These are phyloP conservation scores for Acanthamoeba sp. DNA, from an alignment of 208 protist genomes.

Conservation along the genomic window DNA sequence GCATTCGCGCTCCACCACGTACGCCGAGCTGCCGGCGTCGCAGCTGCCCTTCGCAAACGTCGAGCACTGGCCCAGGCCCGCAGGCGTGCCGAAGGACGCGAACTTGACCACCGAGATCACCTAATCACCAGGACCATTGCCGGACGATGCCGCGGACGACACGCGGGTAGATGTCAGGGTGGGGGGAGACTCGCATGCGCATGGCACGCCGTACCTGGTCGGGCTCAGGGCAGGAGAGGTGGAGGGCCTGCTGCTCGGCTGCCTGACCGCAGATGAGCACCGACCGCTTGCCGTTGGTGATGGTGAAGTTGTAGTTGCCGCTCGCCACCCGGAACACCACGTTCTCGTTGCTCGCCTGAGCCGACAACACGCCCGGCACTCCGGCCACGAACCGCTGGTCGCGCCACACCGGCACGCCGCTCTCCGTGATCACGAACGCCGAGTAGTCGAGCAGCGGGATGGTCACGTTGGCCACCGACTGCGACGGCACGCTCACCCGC, in stretches of 20 bases:
- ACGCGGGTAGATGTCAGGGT: too few species aligned
- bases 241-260: not conserved
- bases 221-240: not conserved
- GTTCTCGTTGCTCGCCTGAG: not conserved
- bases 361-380: not conserved
- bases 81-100: not conserved
- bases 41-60: not conserved
- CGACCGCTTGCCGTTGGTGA: not conserved
- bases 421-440: slow-evolving; percentile 3
- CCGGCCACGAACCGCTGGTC: not conserved
- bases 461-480: not conserved
- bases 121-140: too few species aligned
- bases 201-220: not conserved
- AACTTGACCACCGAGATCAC: slow-evolving; percentile 8
- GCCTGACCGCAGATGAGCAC: not conserved
- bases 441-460: slow-evolving; percentile 52
- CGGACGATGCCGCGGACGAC: too few species aligned
- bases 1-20: slow-evolving; percentile 22
- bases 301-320: slow-evolving; percentile 9
- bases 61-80: not conserved
- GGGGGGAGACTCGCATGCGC: too few species aligned
- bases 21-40: not conserved
- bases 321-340: not conserved
- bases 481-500: not conserved
- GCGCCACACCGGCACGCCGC: not conserved